phyloP scores from a whole-genome alignment of 257 asterid genomes.

The Ophiorrhiza pumila region DNA sequence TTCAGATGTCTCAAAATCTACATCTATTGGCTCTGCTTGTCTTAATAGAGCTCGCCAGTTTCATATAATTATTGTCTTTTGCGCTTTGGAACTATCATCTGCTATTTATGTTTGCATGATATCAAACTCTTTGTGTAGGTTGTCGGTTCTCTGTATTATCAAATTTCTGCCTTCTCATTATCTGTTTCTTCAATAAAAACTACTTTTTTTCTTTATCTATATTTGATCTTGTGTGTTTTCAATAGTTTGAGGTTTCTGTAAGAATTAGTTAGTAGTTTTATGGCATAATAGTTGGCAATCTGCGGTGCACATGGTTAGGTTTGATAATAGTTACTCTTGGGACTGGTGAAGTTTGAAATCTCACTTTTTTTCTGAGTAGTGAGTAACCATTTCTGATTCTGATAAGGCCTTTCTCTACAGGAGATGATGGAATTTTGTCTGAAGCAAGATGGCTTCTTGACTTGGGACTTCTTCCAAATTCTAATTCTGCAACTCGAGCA shows the following conservation, averaged over 20 bases:
- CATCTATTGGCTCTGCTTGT: background rate
- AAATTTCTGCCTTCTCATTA: background rate
- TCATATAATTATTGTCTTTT: background rate
- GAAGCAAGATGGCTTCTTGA: slow-evolving; percentile 95
- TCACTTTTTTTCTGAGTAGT: background rate
- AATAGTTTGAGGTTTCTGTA: background rate
- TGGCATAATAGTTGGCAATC: background rate
- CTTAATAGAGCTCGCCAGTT: background rate
- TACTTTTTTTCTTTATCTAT: background rate
- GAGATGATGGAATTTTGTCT: slow-evolving; percentile 66
- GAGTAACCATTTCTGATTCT: background rate
- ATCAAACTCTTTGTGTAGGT: background rate
- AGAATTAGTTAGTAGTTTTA: background rate
- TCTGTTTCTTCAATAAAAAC: background rate
- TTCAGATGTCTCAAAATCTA: background rate
- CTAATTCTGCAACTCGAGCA: slow-evolving; percentile 90
- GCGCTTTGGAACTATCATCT: background rate
- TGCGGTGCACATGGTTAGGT: background rate
- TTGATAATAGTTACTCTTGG: background rate
- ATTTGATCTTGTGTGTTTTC: background rate
- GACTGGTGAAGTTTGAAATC: background rate
- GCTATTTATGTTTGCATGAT: slow-evolving; percentile 5
- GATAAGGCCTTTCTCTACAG: slow-evolving; percentile 22
- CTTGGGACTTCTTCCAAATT: slow-evolving; percentile 79
- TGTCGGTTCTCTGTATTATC: background rate